phyloP scores from a whole-genome alignment of 441 rosid species.

The Aquilaria agallochum region DNA sequence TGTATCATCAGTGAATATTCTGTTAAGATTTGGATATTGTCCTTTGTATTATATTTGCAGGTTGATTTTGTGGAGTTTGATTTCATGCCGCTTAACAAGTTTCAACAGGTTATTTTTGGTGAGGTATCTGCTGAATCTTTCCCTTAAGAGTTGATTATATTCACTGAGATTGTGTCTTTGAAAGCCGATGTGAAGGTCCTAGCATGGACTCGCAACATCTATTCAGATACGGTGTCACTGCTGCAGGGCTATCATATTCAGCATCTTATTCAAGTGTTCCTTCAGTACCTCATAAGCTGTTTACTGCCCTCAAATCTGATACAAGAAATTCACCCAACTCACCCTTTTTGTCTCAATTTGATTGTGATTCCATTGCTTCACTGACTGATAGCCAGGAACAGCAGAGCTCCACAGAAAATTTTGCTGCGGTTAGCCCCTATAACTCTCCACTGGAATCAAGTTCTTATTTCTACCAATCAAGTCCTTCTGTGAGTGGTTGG shows the following conservation, averaged over 20 bases:
- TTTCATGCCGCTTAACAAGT: too few relatives aligned
- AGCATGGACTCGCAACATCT: slow-evolving; percentile 44
- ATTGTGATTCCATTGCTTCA: slow-evolving; percentile 28
- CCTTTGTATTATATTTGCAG: slow-evolving; percentile 17
- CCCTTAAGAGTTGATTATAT: slow-evolving; percentile 5
- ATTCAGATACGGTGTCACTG: slow-evolving; percentile 28
- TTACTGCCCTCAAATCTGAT: slow-evolving; percentile 29
- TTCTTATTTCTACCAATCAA: slow-evolving; percentile 23
- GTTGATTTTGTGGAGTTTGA: slow-evolving; percentile 10
- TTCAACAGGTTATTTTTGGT: not conserved
- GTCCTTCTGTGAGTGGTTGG: slow-evolving; percentile 26
- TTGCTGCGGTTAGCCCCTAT: slow-evolving; percentile 41
- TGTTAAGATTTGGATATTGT: not conserved
- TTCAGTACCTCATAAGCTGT: slow-evolving; percentile 35
- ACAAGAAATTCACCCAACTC: slow-evolving; percentile 43
- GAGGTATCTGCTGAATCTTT: not conserved
- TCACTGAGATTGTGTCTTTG: not conserved
- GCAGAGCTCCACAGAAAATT: slow-evolving; percentile 39
- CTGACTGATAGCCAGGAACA: slow-evolving; percentile 51
- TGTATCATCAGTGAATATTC: not conserved
- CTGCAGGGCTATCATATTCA: slow-evolving; percentile 38
- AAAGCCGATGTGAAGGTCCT: slow-evolving; percentile 25
- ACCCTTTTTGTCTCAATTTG: slow-evolving; percentile 30
- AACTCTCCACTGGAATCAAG: slow-evolving; percentile 41
- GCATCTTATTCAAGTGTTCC: slow-evolving; percentile 31